Conservation (phyloP, 1,139 yeast species). For the Candida pseudocylindracea region DNA sequence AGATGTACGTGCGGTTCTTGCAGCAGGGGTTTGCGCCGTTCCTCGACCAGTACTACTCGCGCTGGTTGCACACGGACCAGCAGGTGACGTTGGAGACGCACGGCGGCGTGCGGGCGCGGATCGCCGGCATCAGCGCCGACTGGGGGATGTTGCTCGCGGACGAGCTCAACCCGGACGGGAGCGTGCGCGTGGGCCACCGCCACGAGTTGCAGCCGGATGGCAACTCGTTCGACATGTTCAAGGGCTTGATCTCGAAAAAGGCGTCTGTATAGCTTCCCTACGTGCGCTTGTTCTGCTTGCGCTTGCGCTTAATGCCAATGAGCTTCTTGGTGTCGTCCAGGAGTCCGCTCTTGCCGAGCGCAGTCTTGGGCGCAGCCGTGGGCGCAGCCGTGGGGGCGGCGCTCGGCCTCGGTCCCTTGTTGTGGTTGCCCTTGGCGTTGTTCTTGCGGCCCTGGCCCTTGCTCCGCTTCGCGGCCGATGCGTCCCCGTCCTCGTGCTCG, state of each 20-base stretch:
- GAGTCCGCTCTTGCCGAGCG: too few species aligned
- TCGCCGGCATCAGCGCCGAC: conserved; percentile 65
- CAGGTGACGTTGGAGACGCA: conserved; percentile 26
- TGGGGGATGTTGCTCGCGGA: conserved; percentile 59
- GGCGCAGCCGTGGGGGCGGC: too few species aligned
- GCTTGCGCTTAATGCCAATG: too few species aligned
- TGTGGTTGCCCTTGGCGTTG: conserved; percentile 18
- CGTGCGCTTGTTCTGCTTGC: too few species aligned
- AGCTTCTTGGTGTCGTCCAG: too few species aligned
- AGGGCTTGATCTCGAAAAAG: conserved; percentile 66
- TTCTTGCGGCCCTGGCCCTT: conserved; percentile 8
- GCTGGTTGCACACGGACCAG: conserved; percentile 75
- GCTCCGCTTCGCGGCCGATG: conserved; percentile 9
- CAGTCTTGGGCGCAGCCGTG: too few species aligned
- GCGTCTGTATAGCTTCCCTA: neutral
- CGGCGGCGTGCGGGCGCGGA: conserved; percentile 3
- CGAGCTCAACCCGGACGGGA: conserved; percentile 40
- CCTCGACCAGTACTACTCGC: conserved; percentile 48
- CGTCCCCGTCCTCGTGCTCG: conserved; percentile 6
- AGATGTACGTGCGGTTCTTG: conserved; percentile 33
- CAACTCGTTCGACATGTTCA: conserved; percentile 87
- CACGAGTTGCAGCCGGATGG: conserved; percentile 84
- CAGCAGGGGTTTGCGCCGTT: conserved; percentile 47
- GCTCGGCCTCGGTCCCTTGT: conserved; percentile 23
- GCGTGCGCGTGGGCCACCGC: conserved; percentile 9